Conservation (phyloP, 2,329 filamentous ascomycete genomes). For the Calonectria crousiana region DNA sequence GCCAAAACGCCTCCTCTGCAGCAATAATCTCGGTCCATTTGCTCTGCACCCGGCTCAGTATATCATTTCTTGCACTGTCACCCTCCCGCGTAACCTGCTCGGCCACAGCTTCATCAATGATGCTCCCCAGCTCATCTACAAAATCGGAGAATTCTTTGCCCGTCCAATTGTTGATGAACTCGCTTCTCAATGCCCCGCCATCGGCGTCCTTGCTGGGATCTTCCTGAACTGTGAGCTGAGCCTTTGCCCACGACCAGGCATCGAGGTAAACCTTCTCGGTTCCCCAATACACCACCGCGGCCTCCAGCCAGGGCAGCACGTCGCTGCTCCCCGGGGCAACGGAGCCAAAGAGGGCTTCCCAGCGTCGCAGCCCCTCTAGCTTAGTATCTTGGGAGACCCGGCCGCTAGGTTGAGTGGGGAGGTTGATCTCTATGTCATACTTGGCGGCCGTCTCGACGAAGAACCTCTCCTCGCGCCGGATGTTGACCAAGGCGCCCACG, state of each 20-base stretch:
- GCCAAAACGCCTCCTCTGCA: constrained; percentile 72
- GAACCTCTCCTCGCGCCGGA: constrained; percentile 75
- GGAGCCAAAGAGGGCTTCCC: constrained; percentile 65
- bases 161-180: constrained; percentile 79
- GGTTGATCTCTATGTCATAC: constrained; percentile 67
- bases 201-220: constrained; percentile 64
- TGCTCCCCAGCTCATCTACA: constrained; percentile 65
- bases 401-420: constrained; percentile 39
- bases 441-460: constrained; percentile 73
- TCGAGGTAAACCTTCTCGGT: constrained; percentile 76
- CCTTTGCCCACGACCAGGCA: constrained; percentile 67
- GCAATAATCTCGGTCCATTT: constrained; percentile 65
- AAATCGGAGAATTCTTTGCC: constrained; percentile 70
- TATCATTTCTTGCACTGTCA: constrained; percentile 43
- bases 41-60: constrained; percentile 55
- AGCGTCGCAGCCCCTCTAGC: constrained; percentile 54
- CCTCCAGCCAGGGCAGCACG: constrained; percentile 69
- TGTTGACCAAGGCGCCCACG: constrained; percentile 73
- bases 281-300: constrained; percentile 81
- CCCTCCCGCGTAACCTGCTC: constrained; percentile 52
- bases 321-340: constrained; percentile 59
- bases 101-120: constrained; percentile 67
- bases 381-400: constrained; percentile 48
- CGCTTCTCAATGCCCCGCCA: constrained; percentile 72
- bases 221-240: constrained; percentile 46